phyloP scores from a whole-genome alignment of 1,139 yeast species.

The Yamadazyma pseudoaaseri region DNA sequence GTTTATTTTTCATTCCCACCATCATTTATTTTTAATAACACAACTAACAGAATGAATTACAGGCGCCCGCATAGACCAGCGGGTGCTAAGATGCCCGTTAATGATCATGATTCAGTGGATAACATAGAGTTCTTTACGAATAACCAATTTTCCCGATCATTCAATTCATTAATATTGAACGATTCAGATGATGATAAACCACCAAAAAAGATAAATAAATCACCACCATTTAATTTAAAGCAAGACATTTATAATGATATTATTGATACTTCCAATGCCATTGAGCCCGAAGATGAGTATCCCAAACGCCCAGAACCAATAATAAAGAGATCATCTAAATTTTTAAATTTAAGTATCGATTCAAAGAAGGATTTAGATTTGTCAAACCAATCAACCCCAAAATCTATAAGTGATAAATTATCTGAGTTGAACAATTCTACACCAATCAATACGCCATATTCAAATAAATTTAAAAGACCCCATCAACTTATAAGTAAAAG shows the following conservation, averaged over 20 bases:
- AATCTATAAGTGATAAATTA: slow-evolving; percentile 4
- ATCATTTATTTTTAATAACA: neutral
- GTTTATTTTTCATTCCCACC: slow-evolving; percentile 4
- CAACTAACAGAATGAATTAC: slow-evolving; percentile 17
- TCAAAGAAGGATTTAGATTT: slow-evolving; percentile 14
- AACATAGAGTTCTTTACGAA: slow-evolving; percentile 38
- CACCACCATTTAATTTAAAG: slow-evolving; percentile 46
- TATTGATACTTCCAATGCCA: slow-evolving; percentile 18
- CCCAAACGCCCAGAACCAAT: slow-evolving; percentile 19
- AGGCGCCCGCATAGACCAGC: slow-evolving; percentile 26
- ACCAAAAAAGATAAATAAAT: slow-evolving; percentile 29
- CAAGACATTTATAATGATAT: slow-evolving; percentile 26
- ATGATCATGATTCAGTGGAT: neutral
- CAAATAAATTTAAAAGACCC: slow-evolving; percentile 46
- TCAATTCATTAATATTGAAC: slow-evolving; percentile 45
- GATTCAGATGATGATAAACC: slow-evolving; percentile 26
- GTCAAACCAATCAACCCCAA: slow-evolving; percentile 10
- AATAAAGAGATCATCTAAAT: slow-evolving; percentile 47
- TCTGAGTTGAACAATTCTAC: slow-evolving; percentile 8
- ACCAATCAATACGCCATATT: slow-evolving; percentile 13
- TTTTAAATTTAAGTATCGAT: slow-evolving; percentile 46
- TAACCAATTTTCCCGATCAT: slow-evolving; percentile 43
- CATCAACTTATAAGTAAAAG: slow-evolving; percentile 47
- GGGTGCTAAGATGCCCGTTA: slow-evolving; percentile 16
- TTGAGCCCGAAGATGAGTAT: slow-evolving; percentile 3